A percentile compares a stretch with the other conserved stretches of the same genome.
These are phyloP conservation scores for Fusarium sp. DNA, from an alignment of 2,329 filamentous ascomycete genomes.

Conservation along the genomic window DNA sequence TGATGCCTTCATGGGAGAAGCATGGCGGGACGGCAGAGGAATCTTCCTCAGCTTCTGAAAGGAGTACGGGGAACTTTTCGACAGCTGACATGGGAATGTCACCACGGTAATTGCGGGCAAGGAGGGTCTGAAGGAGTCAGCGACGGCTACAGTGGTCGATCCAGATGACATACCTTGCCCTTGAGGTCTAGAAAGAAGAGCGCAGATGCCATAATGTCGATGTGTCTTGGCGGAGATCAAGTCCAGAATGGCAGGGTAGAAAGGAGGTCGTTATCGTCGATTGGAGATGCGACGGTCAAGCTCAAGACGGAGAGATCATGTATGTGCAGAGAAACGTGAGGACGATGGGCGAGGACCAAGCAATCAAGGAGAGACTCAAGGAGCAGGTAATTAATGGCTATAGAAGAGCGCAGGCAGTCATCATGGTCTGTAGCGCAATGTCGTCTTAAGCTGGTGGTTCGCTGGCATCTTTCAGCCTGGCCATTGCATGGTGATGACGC, in stretches of 20 bases:
- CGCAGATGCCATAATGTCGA: conserved; percentile 85
- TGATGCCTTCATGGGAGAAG: conserved; percentile 98
- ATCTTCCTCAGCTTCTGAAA: conserved; percentile 99
- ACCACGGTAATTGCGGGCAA: conserved; percentile 97
- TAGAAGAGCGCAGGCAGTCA: conserved; percentile 41
- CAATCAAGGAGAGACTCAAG: conserved; percentile 14
- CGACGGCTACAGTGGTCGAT: not conserved
- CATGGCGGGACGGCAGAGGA: conserved; percentile 96
- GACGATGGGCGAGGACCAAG: conserved; percentile 6
- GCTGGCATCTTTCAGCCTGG: conserved; percentile 45
- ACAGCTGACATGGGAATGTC: conserved; percentile 99
- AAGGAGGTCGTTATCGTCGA: conserved; percentile 42
- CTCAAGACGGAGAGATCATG: conserved; percentile 29
- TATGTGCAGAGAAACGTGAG: conserved; percentile 21
- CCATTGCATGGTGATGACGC: conserved; percentile 30
- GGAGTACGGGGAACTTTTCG: conserved; percentile 94
- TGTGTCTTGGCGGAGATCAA: conserved; percentile 20
- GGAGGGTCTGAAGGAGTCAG: conserved; percentile 76
- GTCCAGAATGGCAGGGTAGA: conserved; percentile 32
- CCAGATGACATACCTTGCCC: conserved; percentile 79
- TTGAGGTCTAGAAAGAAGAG: conserved; percentile 99
- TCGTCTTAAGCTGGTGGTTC: conserved; percentile 29
- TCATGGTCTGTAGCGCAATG: conserved; percentile 32
- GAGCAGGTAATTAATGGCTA: conserved; percentile 28
- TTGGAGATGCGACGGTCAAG: conserved; percentile 38